Evolutionary conservation across 2,329 filamentous ascomycete species (phyloP), one percentile per base, ranked within the genome.

Genomic region (Alternaria hordeiaustralica): DNA sequence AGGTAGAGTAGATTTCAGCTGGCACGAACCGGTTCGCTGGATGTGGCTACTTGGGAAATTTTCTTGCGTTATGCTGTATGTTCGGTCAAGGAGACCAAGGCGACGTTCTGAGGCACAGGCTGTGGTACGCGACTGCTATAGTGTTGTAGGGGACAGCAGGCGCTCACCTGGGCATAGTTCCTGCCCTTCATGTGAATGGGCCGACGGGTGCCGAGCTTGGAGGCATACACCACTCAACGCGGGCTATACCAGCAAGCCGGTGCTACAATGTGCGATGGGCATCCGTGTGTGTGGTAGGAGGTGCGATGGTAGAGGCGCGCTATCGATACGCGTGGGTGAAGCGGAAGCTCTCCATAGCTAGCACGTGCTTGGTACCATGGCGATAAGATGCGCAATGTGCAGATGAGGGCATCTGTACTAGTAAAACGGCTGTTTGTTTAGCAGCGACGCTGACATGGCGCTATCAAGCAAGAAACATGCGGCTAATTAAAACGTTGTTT

Each of bases 401-500:
- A 30, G 21, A 57, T 12, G 33, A 50, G n/a, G 55, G 45, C 6
- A 54, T 20, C 21, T 11, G 6, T 10, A 12, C 30, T 26, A 47
- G 45, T 44, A 20, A 51, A 49, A 44, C 33, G 11, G 26, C n/a
- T 8, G 25, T 21, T 4, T 33, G 25, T 18, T n/a, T 45, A 49
- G 30, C 30, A 23, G 25, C 11, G 26, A 54, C 26, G 21, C 41
- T 13, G 43, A 46, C 28, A 47, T 54, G n/a, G 28, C 50, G 50
- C 20, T 13, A 41, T n/a, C 12, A 41, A 41, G 33, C 60, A 46
- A 46, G 20, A 30, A 36, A 30, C 49, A 36, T 20, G 33, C 44
- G 56, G 33, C 30, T 60, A 58, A 60, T 60, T 55, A 54, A 60
- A 50, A 60, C 56, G 49, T 44, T 55, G 65, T 58, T 62, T 62